These are phyloP conservation scores for Pseudotulostoma volvatum DNA, from an alignment of 495 filamentous ascomycete species.

Conservation along the genomic window DNA sequence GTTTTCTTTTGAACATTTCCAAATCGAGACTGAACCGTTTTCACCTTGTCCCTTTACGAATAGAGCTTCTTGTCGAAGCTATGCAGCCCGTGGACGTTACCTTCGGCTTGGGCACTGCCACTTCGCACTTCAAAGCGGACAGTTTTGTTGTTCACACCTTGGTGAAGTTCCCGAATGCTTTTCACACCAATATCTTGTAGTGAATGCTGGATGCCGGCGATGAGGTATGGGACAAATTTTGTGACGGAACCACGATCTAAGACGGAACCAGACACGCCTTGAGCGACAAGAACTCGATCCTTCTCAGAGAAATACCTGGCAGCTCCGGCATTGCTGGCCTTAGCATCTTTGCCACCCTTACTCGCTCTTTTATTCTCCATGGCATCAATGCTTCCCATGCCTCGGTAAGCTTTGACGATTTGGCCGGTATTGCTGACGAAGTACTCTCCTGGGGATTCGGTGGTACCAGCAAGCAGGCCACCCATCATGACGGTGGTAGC, in stretches of 20 bases:
- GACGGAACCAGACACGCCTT: slow-evolving; percentile 78
- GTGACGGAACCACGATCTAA: slow-evolving; percentile 63
- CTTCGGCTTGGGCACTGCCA: slow-evolving; percentile 86
- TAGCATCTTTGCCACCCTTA: slow-evolving; percentile 44
- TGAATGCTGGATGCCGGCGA: slow-evolving; percentile 89
- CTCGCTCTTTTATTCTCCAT: slow-evolving; percentile 98
- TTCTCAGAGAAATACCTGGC: slow-evolving; percentile 98
- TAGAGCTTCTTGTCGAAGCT: slow-evolving; percentile 99
- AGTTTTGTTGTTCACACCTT: slow-evolving; percentile 54
- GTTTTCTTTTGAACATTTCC: no score
- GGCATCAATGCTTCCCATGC: slow-evolving; percentile 95
- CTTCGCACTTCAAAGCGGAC: slow-evolving; percentile 90
- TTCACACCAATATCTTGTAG: slow-evolving; percentile 86
- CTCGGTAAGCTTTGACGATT: slow-evolving; percentile 96
- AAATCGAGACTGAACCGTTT: no score
- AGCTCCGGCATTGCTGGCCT: slow-evolving; percentile 87
- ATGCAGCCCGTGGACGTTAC: slow-evolving; percentile 88
- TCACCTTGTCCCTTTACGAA: no score
- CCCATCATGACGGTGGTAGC: slow-evolving; percentile 99
- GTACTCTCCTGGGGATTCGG: slow-evolving; percentile 92
- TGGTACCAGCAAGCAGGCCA: slow-evolving; percentile 88
- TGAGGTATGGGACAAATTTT: slow-evolving; percentile 90
- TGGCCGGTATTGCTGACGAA: slow-evolving; percentile 89
- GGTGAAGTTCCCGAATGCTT: slow-evolving; percentile 59
- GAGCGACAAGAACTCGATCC: slow-evolving; percentile 81